Base-by-base conservation (phyloP, 768 basidiomycete species). In the Tulasnella sp. region DNA sequence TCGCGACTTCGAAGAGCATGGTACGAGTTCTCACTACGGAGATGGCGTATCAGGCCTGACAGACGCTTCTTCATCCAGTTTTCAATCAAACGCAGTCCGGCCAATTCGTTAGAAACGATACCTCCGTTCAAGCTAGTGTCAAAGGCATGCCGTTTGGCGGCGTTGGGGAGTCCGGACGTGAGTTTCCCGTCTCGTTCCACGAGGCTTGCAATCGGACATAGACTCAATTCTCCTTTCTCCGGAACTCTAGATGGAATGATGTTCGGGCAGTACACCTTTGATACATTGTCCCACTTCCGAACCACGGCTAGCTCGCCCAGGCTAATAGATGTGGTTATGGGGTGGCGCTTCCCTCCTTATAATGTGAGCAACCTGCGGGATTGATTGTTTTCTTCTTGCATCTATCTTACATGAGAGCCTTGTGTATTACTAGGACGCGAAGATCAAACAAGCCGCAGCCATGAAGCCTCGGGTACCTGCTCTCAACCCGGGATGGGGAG, bases 81-180 rank as follows among this genome's bases (percentile, higher is more conserved):
- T 89, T 92, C 83, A 87, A 89, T 72, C 91, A 88, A 83, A 96
- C 95, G 0, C 89, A 88, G 81, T 94, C 93, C 80, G 95, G 96
- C 2, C 89, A 90, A 7, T 90, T 90, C n/a, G 79, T 93, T 22
- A 91, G 90, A 22, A 96, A 96, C 82, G 95, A 96, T 79, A 87
- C 88, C 0, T 76, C 94, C 69, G 84, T 95, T n/a, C 92, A 92
- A 77, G 83, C 34, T 80, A 8, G 79, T 91, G 91, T 87, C 18
- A 88, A 91, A 16, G 92, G 90, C 18, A 83, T 94, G 50, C 93
- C 94, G 7, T 93, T 95, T 80, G 94, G 94, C 50, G 94, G 94
- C 31, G 87, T 90, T 64, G 94, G 94, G 2, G 86, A 88, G 6
- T 93, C 92, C 83, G 94, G 94, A 85, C 89, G 94, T 94, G 84